Base-by-base conservation (phyloP, 805 yeast genomes). In the Metschnikowia arizonensis region DNA sequence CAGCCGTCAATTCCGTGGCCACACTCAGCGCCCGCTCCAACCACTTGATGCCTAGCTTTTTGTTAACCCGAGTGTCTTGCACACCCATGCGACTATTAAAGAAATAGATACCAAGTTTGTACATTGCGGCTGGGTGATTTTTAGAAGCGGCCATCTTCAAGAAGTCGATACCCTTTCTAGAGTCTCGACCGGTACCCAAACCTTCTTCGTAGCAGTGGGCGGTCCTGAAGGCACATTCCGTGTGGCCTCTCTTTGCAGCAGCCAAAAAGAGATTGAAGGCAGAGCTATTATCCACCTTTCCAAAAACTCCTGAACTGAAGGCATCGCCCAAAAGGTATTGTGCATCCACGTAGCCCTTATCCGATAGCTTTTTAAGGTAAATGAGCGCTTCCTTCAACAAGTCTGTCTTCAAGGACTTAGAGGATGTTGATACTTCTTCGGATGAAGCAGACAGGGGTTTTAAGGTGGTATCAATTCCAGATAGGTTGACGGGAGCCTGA, bases 41-140 rank as follows among this genome's bases (percentile, higher is more conserved):
- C 99, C 99, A 91, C 62, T 88, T 87, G 52, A 93, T 82, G 40
- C 98, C 99, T 56, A 81, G 81, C 57, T 83, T 86, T 57, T 88
- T 85, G 18, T 88, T 82, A 42, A 76, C 81, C 15, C 81, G 69
- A 56, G 79, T 83, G 46, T 76, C 73, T 1, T 83, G 71, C 28
- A 91, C 62, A 1, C 98, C 97, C 91, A 91, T 83, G 49, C 84
- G 74, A 4, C 87, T 81, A 58, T 88, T 79, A 65, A 85, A 93
- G 31, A 88, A 84, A 55, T 90, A 88, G 34, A 88, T 73, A 3
- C 98, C 99, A 52, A 89, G 72, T 61, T 90, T 87, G 69, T 83
- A 85, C 95, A 91, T 88, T 4, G 98, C 97, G n/a, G 95, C 90
- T 0, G 97, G 89, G 63, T 91, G 99, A 58, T 87, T 88, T 61